Percentiles rank a stretch among this genome's conserved stretches.
These are phyloP conservation scores for Trichoderma harzianum DNA, from an alignment of 2,329 filamentous ascomycete species.

Conservation along the genomic window DNA sequence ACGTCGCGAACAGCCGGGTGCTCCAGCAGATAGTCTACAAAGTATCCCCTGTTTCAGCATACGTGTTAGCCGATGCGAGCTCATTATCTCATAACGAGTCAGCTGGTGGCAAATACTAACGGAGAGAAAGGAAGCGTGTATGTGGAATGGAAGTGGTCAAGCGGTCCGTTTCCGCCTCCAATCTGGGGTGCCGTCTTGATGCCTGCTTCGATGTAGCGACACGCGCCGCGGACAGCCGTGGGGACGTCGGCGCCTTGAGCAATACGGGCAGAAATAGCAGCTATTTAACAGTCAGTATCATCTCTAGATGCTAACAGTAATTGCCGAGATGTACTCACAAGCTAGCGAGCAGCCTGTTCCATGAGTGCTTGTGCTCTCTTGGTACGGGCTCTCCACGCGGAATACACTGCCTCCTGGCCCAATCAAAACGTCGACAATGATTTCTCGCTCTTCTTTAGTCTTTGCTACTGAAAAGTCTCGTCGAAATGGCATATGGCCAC, in stretches of 20 bases:
- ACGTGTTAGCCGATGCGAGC: neutral
- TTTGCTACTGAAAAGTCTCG: conserved; percentile 58
- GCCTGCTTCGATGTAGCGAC: conserved; percentile 67
- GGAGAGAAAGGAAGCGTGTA: conserved; percentile 66
- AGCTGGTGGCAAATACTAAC: conserved; percentile 34
- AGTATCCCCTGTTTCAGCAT: conserved; percentile 56
- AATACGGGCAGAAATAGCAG: conserved; percentile 73
- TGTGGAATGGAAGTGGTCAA: conserved; percentile 76
- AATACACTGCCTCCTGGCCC: conserved; percentile 55
- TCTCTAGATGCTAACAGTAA: too few relatives aligned
- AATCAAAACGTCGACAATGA: conserved; percentile 75
- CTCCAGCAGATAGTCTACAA: conserved; percentile 78
- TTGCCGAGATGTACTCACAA: conserved; percentile 50
- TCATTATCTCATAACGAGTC: rapidly evolving
- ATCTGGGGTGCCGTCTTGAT: conserved; percentile 62
- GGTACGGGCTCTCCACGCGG: conserved; percentile 67
- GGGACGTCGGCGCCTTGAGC: conserved; percentile 55
- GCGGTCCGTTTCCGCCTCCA: conserved; percentile 66
- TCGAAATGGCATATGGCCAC: conserved; percentile 80
- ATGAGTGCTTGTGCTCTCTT: conserved; percentile 77
- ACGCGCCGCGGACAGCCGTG: conserved; percentile 63
- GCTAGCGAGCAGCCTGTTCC: conserved; percentile 94
- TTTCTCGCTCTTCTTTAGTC: conserved; percentile 54
- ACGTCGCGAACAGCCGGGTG: conserved; percentile 68
- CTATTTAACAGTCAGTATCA: conserved; percentile 33